Evolutionary conservation across 768 basidiomycete genomes (phyloP), one percentile per base, ranked within the genome.

Genomic region (Boletus reticulatus): DNA sequence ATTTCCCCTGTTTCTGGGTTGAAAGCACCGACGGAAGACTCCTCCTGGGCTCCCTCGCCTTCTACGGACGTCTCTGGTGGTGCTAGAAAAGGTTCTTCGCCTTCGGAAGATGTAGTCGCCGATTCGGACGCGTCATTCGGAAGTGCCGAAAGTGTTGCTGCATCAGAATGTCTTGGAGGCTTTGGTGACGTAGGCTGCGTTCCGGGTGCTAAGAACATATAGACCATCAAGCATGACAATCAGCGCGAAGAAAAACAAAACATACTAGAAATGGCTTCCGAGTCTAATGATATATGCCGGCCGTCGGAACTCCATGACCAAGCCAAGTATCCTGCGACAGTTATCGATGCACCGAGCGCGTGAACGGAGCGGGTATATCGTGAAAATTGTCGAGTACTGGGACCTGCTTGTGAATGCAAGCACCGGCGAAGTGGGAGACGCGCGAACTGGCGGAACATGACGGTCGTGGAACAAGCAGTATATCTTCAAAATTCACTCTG

Each of bases 1-100:
- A 99, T 98, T 80, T 98, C 94, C 43, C 97, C 97, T 2, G 97
- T 99, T 59, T 84, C 94, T 19, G 95, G 95, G 74, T 99, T 89
- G 79, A 83, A 98, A 6, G 97, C 96, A 38, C 81, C 81, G 27
- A 69, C 69, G 1, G 70, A 62, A 46, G 70, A 53, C 55, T 63
- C 68, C 52, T 45, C 72, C 22, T 67, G 67, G 13, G 60, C 68
- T 6, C 38, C 65, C 10, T 68, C 67, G 13, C 59, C 67, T 12
- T 69, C 67, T 24, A 27, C 34, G 29, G 57, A 43, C 7, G 43
- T 38, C 22, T 55, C 58, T 31, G 49, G 50, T 17, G 58, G 43
- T 16, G 24, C 52, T 20, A 50, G 12, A 10, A 61, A 62, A n/a
- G 53, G 45, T 6, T 57, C 59, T 12, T 52, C 51, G 16, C 31